Evolutionary conservation across 139 green algal species (phyloP).

Genomic region (Chlamydomonas urium): DNA sequence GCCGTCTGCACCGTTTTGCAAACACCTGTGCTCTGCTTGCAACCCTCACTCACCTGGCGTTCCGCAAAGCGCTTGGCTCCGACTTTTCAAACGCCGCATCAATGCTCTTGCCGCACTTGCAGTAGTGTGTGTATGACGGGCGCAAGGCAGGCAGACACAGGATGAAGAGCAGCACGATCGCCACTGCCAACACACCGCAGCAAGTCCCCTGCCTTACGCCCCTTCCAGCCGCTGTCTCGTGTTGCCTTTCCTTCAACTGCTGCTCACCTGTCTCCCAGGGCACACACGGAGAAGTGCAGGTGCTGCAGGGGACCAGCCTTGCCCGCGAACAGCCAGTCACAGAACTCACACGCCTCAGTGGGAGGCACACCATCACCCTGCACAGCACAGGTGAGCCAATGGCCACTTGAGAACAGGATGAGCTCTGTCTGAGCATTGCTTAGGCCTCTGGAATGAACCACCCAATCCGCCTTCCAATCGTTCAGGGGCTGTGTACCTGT

Average conservation of each 20-base stretch:
- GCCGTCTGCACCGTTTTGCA: too few species aligned
- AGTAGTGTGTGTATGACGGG: constrained; percentile 82
- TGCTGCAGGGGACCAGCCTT: constrained; percentile 36
- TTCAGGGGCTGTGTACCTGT: constrained; percentile 64
- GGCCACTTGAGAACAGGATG: too few species aligned
- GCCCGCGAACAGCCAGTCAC: constrained; percentile 68
- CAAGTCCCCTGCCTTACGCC: too few species aligned
- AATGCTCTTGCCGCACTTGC: constrained; percentile 72
- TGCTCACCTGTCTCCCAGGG: constrained; percentile 76
- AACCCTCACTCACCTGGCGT: constrained; percentile 32
- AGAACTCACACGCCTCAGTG: constrained; percentile 77
- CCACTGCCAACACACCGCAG: too few species aligned
- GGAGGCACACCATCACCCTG: constrained; percentile 85
- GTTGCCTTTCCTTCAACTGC: too few species aligned
- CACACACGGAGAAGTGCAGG: constrained; percentile 66
- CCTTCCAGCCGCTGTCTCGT: too few species aligned
- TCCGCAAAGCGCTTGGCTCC: constrained; percentile 36
- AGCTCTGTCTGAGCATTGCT: too few species aligned
- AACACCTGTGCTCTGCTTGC: too few species aligned
- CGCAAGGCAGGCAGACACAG: neutral
- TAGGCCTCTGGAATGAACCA: too few species aligned
- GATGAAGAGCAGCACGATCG: neutral
- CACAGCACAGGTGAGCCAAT: too few species aligned
- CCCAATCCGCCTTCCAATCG: too few species aligned
- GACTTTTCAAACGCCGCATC: constrained; percentile 56